A percentile compares a stretch with the other conserved stretches of the same genome.
These are phyloP conservation scores for Teratosphaeria pseudoeucalypti DNA, from an alignment of 2,329 filamentous ascomycete species.

Conservation along the genomic window DNA sequence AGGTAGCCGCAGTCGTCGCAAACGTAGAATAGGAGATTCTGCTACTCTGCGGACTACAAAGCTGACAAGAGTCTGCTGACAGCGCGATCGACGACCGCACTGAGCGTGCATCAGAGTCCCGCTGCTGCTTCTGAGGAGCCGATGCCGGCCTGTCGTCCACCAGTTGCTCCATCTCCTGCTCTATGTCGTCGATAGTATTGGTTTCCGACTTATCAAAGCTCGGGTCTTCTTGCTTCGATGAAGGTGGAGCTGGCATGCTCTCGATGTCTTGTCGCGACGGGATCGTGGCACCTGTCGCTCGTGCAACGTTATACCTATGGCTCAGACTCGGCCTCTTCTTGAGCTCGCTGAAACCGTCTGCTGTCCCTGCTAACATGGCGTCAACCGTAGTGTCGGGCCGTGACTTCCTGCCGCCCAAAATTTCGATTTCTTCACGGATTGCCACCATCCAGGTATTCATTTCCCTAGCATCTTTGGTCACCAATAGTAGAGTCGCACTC, in stretches of 20 bases:
- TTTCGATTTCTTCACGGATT: conserved; percentile 60
- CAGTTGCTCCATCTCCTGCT: conserved; percentile 5
- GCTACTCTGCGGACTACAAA: conserved; percentile 20
- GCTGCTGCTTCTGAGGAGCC: conserved; percentile 1
- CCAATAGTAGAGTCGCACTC: conserved; percentile 56
- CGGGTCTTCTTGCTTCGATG: conserved; percentile 2
- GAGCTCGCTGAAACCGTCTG: conserved; percentile 5
- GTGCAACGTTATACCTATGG: conserved; percentile 28
- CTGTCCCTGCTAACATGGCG: conserved; percentile 2
- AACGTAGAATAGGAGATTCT: conserved; percentile 21
- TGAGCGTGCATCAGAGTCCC: conserved; percentile 14
- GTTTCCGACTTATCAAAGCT: conserved; percentile 4
- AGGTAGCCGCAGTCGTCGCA: conserved; percentile 11
- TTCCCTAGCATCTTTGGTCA: conserved; percentile 61
- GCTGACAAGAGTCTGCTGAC: conserved; percentile 18
- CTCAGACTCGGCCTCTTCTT: conserved; percentile 17
- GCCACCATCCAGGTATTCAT: conserved; percentile 67
- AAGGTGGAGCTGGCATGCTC: neutral
- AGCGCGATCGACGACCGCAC: conserved; percentile 13
- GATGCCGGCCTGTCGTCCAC: conserved; percentile 1
- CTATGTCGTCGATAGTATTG: conserved; percentile 9
- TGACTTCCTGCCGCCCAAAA: conserved; percentile 55
- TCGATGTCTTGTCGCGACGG: neutral
- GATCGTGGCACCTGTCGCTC: conserved; percentile 15
- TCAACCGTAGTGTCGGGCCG: conserved; percentile 38